A percentile compares a stretch with the other conserved stretches of the same genome.
These are phyloP conservation scores for Globisporangium lucens DNA, from an alignment of 352 stramenopile species.

Conservation along the genomic window DNA sequence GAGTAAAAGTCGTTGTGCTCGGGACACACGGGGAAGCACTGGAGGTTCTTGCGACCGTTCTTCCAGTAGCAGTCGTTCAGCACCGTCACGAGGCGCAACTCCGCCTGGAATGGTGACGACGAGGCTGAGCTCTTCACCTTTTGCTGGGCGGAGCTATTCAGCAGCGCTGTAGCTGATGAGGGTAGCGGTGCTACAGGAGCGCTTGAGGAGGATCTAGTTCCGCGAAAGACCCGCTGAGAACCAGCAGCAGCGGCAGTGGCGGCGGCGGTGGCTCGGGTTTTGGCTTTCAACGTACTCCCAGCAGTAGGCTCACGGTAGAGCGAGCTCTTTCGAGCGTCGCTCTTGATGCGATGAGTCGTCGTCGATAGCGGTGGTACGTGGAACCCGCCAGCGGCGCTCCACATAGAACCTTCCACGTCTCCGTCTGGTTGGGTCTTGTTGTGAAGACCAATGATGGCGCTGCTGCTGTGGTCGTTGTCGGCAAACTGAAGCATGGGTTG, in stretches of 20 bases:
- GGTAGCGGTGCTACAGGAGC: neutral
- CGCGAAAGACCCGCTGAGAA: neutral
- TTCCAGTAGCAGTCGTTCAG: conserved; percentile 86
- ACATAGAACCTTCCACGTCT: neutral
- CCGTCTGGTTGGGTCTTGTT: neutral
- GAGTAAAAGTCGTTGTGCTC: conserved; percentile 89
- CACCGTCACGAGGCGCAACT: conserved; percentile 46
- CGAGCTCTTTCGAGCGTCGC: neutral
- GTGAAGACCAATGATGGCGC: neutral
- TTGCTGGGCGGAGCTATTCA: neutral
- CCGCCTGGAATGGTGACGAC: neutral
- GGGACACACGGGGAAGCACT: conserved; percentile 85
- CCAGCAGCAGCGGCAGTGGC: neutral
- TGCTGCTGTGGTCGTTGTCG: neutral
- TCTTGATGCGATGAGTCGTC: conserved; percentile 4
- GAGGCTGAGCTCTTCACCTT: neutral
- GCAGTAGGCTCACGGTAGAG: neutral
- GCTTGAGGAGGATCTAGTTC: neutral
- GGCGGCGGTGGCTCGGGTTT: neutral
- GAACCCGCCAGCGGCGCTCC: neutral
- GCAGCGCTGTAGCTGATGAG: neutral
- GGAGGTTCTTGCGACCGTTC: conserved; percentile 88
- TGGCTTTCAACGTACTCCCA: neutral
- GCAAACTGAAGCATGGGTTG: conserved; percentile 5
- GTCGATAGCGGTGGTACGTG: neutral